phyloP scores from a whole-genome alignment of 2,329 filamentous ascomycete species.

The Pseudogymnoascus pannorum region DNA sequence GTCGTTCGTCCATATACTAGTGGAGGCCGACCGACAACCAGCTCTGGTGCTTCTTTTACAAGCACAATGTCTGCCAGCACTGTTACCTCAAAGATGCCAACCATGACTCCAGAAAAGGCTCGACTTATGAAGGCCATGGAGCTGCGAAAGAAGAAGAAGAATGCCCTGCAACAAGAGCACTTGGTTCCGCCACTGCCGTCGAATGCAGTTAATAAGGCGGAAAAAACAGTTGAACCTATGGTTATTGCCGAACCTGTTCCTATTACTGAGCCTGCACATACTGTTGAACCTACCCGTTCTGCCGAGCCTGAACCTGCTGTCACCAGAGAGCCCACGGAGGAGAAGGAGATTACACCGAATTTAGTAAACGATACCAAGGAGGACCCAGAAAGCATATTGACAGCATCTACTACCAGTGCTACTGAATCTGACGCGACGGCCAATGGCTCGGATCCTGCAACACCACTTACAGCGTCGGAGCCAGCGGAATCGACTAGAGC shows the following conservation, averaged over 20 bases:
- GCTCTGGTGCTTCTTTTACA: constrained; percentile 22
- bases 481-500: constrained; percentile 54
- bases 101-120: constrained; percentile 83
- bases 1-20: constrained; percentile 25
- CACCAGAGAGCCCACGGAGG: constrained; percentile 16
- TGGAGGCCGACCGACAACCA: constrained; percentile 28
- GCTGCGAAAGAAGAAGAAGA: constrained; percentile 73
- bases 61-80: constrained; percentile 18
- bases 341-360: constrained; percentile 21
- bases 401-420: constrained; percentile 33
- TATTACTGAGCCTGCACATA: background rate
- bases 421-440: constrained; percentile 32
- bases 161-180: constrained; percentile 17
- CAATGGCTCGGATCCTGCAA: constrained; percentile 51
- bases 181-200: constrained; percentile 1
- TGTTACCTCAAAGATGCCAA: constrained; percentile 28
- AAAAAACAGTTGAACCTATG: background rate
- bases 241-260: background rate
- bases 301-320: background rate
- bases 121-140: constrained; percentile 92
- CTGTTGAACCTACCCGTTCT: background rate
- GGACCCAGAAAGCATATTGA: constrained; percentile 50
- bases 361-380: constrained; percentile 34
- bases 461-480: constrained; percentile 49
- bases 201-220: background rate